phyloP scores from a whole-genome alignment of 805 yeast genomes.

The Spathaspora sp. region DNA sequence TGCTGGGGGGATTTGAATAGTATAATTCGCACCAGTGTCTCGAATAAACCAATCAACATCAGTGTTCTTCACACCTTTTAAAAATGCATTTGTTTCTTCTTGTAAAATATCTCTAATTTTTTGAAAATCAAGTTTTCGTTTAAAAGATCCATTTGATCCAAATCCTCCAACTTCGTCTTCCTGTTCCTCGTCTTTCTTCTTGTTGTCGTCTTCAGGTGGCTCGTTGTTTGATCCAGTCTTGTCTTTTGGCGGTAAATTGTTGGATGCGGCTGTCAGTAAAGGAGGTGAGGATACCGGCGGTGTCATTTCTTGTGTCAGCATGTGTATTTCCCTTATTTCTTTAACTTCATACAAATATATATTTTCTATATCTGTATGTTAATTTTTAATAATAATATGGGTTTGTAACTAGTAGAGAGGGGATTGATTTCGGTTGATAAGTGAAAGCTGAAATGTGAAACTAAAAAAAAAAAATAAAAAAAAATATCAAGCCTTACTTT shows the following conservation, averaged over 20 bases:
- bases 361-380: background rate
- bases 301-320: background rate
- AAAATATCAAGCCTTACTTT: background rate
- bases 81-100: slow-evolving; percentile 14
- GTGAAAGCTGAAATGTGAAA: background rate
- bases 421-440: background rate
- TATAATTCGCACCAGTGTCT: slow-evolving; percentile 20
- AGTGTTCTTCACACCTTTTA: slow-evolving; percentile 32
- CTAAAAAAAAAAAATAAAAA: background rate
- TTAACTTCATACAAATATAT: background rate
- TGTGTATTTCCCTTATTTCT: background rate
- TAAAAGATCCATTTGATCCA: background rate
- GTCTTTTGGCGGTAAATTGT: background rate
- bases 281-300: background rate
- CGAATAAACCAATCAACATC: slow-evolving; percentile 54
- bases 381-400: background rate
- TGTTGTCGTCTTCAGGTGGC: background rate
- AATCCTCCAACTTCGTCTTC: background rate
- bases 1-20: background rate
- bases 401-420: background rate
- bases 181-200: background rate
- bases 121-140: slow-evolving; percentile 13
- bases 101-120: slow-evolving; percentile 21
- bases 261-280: background rate
- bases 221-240: background rate